A percentile compares a stretch with the other conserved stretches of the same genome.
Conservation (phyloP, 495 filamentous ascomycete genomes). For the Cudoniella acicularis region DNA sequence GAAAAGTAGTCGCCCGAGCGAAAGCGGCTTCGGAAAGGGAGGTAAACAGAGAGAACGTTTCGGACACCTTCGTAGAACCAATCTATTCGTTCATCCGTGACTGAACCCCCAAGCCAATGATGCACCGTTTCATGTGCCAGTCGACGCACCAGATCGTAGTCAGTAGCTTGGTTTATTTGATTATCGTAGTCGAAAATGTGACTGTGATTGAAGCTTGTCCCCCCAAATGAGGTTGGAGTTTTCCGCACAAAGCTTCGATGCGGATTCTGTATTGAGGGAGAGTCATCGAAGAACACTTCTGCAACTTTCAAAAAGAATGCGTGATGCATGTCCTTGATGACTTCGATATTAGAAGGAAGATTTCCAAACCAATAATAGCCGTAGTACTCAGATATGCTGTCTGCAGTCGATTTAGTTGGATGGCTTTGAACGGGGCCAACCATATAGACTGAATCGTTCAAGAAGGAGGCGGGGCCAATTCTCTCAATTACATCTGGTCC, state of each 20-base stretch:
- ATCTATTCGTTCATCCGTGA: too few species aligned
- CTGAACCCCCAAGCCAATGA: conserved; percentile 9
- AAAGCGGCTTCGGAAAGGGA: conserved; percentile 18
- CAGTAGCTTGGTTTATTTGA: conserved; percentile 9
- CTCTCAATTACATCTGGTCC: conserved; percentile 15
- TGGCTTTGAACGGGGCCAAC: conserved; percentile 17
- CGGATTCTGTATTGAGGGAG: too few species aligned
- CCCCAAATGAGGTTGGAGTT: background rate
- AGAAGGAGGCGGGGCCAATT: conserved; percentile 10
- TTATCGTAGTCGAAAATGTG: conserved; percentile 18
- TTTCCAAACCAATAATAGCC: conserved; percentile 20
- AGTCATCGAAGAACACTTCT: conserved; percentile 11
- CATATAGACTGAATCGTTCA: conserved; percentile 23
- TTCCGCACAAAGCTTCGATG: conserved; percentile 14
- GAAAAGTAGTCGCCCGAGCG: conserved; percentile 14
- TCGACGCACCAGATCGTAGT: conserved; percentile 15
- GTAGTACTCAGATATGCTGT: conserved; percentile 17
- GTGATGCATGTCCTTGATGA: conserved; percentile 17
- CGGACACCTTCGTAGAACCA: conserved; percentile 18
- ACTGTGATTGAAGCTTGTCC: conserved; percentile 9
- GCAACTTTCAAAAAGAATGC: conserved; percentile 14
- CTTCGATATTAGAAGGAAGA: conserved; percentile 14
- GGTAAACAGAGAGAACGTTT: conserved; percentile 15
- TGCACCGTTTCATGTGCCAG: conserved; percentile 14
- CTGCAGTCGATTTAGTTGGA: conserved; percentile 3